phyloP scores from a whole-genome alignment of 441 rosid genomes.

The Euphorbia neoarborescens region DNA sequence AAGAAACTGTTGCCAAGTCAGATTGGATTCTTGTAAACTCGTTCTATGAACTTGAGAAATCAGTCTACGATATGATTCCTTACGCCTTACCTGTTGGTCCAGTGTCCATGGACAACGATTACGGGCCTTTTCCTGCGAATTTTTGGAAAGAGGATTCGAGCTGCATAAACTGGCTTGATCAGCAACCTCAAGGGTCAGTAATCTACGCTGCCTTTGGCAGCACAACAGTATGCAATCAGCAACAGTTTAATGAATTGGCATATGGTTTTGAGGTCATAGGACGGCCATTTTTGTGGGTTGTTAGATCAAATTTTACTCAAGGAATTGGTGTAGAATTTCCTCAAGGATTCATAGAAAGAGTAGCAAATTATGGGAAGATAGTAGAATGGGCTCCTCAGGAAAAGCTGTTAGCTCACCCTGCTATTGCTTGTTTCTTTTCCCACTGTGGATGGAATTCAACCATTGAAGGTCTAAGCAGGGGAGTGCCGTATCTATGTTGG shows the following conservation, averaged over 20 bases:
- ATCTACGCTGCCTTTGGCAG: constrained; percentile 33
- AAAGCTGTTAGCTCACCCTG: constrained; percentile 35
- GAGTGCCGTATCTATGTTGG: constrained; percentile 40
- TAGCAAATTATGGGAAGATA: constrained; percentile 21
- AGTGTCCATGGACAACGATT: neutral
- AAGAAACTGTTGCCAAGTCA: neutral
- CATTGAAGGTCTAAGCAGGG: constrained; percentile 35
- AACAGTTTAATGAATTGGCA: constrained; percentile 29
- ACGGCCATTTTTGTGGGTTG: constrained; percentile 34
- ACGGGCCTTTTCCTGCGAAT: constrained; percentile 8
- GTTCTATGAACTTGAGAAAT: constrained; percentile 17
- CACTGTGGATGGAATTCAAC: constrained; percentile 59
- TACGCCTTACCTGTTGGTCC: constrained; percentile 27
- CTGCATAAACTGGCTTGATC: constrained; percentile 32
- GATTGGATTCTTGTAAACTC: constrained; percentile 20
- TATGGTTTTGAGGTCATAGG: constrained; percentile 26
- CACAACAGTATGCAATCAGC: constrained; percentile 7
- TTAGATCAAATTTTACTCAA: constrained; percentile 11
- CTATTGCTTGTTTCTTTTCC: constrained; percentile 37
- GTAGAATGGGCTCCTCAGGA: constrained; percentile 51
- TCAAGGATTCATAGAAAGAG: constrained; percentile 22
- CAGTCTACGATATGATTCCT: constrained; percentile 17
- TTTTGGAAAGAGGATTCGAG: constrained; percentile 27
- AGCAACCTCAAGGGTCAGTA: constrained; percentile 22
- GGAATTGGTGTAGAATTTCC: constrained; percentile 5